Evolutionary conservation across 192 early-diverging fungal species (phyloP), one percentile per base, ranked within the genome.

Genomic region (Globomyces pollinis-pini): DNA sequence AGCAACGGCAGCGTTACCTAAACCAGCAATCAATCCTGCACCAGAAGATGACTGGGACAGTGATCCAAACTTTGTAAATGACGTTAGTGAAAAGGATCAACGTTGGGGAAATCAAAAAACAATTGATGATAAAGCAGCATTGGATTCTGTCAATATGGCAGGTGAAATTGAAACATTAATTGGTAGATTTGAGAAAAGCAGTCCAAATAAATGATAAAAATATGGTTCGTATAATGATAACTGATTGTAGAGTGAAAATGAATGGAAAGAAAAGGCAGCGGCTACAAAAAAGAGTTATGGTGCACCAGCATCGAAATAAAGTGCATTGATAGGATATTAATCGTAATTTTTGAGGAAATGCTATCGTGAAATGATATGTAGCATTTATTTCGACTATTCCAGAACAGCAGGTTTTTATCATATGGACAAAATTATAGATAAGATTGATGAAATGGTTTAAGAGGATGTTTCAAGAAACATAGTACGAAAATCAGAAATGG

Each of bases 1-100:
- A 38, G 49, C 65, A 32, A 59, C 51, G 8, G 15, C 21, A 21
- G 41, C 26, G 18, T 35, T 16, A 35, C 61, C 26, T n/a, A 36
- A 41, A 8, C 44, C 43, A n/a, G 52, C 29, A 16, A n/a, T 38
- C n/a, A 24, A 54, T 11, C 9, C 21, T 5, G 12, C 12, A 1
- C 39, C 34, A 41, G 67, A 69, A 16, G 68, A 69, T 16, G 68
- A 69, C 29, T 69, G 68, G 68, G 68, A 69, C n/a, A 60, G 59
- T 23, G 71, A 77, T 29, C 75, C 75, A 12, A 56, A 67, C 45
- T 77, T 77, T 59, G 71, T 77, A 18, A 77, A 77, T 66, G 57
- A 68, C 41, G 64, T 77, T 1, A 28, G 23, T 3, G 75, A 73
- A 36, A 68, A 65, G 36, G 67, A 69, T 52, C 68, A 75, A 49